Evolutionary conservation across 148 eudicot genomes (phyloP), one percentile per base, ranked within the genome.

Genomic region (Limonium bicolor): DNA sequence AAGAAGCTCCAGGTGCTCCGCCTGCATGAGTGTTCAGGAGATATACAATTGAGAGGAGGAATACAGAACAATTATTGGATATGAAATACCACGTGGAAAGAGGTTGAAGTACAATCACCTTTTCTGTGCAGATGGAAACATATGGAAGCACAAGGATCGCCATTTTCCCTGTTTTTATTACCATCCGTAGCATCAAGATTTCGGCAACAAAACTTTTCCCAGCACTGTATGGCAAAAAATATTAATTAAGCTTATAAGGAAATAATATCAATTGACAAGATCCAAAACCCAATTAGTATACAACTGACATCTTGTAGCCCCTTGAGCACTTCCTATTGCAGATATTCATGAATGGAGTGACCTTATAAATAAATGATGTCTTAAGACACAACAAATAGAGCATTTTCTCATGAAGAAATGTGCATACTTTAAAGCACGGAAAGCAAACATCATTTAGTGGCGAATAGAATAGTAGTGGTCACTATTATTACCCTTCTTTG

Each of bases 181-280:
- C 78, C 34, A 80, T 67, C 49, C 95, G 67, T 52, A 92, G 50
- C 99, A 92, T 92, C 46, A 85, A 55, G 47, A 92, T 85, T 59
- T 92, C 99, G 50, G 99, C 95, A 69, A 85, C 99, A 71, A 92
- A 92, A 76, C 95, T 92, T 72, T 92, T 85, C 5, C 99, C 95
- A 54, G 99, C 99, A 73, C 99, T 92, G 70, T 59, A 28, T 34
- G 51, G 31, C 19, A 38, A 50, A 28, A 53, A 50, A 36, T 32
- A 43, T 56, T 30, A 56, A 29, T 33, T 19, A 52, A 35, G 36
- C 11, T 19, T 33, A 27, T 7, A 22, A 20, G 40, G 31, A 54
- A 51, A 33, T 45, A 23, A 41, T 13, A 43, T 43, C 28, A 50
- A n/a, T n/a, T n/a, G n/a, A n/a, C n/a, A n/a, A n/a, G n/a, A n/a